Percentiles rank a stretch among this genome's conserved stretches.
phyloP scores from a whole-genome alignment of 2,329 filamentous ascomycete genomes.

The Neofusicoccum kwambonambiense region DNA sequence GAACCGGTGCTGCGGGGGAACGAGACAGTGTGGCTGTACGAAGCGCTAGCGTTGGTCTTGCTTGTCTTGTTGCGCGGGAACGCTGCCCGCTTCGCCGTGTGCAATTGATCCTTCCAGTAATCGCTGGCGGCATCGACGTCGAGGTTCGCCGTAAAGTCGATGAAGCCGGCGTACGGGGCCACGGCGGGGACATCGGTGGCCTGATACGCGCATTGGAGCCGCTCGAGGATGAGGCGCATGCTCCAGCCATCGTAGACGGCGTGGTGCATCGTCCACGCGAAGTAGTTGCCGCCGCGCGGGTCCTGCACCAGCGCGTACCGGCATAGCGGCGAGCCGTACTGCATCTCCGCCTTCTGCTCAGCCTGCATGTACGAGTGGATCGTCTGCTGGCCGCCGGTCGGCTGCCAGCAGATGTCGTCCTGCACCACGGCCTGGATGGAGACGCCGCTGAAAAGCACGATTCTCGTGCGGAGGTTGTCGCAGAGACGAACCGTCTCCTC shows the following conservation, averaged over 20 bases:
- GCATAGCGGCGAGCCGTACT: constrained; percentile 38
- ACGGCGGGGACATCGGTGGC: not conserved
- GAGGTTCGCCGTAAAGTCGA: constrained; percentile 28
- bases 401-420: constrained; percentile 22
- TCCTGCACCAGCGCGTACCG: constrained; percentile 35
- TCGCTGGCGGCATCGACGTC: constrained; percentile 30
- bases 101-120: constrained; percentile 22
- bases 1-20: not conserved
- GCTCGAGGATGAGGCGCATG: not conserved
- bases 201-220: not conserved
- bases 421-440: constrained; percentile 32
- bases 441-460: constrained; percentile 31
- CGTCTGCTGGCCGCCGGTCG: constrained; percentile 21
- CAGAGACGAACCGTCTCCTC: constrained; percentile 43
- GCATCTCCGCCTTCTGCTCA: constrained; percentile 39
- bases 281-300: not conserved
- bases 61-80: not conserved
- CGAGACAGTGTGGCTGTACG: not conserved
- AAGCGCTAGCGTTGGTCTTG: not conserved
- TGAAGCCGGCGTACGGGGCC: not conserved
- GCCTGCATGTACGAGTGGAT: not conserved
- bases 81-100: not conserved
- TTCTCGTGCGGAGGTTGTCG: constrained; percentile 49
- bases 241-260: constrained; percentile 1
- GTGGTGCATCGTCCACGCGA: constrained; percentile 19